Conservation (phyloP, 2,329 filamentous ascomycete genomes). For the Aspergillus puulaauensis region DNA sequence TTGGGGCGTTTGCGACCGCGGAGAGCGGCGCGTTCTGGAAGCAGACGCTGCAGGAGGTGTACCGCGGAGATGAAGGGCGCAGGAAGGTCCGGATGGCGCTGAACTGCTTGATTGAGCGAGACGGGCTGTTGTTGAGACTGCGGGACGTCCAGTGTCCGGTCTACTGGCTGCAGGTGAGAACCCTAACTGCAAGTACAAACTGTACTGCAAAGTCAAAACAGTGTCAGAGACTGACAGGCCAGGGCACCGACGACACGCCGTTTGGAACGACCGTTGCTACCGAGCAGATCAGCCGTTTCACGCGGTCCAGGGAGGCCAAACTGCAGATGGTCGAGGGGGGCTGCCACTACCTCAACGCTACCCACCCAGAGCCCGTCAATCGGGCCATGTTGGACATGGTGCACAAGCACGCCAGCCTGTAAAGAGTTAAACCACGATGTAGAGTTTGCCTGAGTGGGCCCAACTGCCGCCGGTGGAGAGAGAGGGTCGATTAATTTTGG, state of each 20-base stretch:
- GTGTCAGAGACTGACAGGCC: background rate
- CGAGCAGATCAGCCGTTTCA: constrained; percentile 51
- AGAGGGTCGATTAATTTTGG: too few species aligned
- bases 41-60: constrained; percentile 45
- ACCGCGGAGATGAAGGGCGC: constrained; percentile 51
- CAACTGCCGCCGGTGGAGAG: too few species aligned
- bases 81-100: constrained; percentile 50
- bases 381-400: constrained; percentile 25
- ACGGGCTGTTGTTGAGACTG: constrained; percentile 48
- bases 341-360: constrained; percentile 51
- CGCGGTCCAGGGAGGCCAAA: constrained; percentile 42
- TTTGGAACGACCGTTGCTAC: constrained; percentile 17
- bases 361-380: constrained; percentile 47
- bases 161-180: constrained; percentile 47
- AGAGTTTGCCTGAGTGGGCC: background rate
- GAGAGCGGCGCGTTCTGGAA: constrained; percentile 46
- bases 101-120: constrained; percentile 50
- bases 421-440: background rate
- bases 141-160: constrained; percentile 53
- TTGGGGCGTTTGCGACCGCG: constrained; percentile 41
- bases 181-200: constrained; percentile 15
- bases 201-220: background rate
- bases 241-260: constrained; percentile 20
- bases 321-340: constrained; percentile 48
- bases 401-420: constrained; percentile 18